Base-by-base conservation (phyloP, 768 basidiomycete genomes). In the Russula olivacea region DNA sequence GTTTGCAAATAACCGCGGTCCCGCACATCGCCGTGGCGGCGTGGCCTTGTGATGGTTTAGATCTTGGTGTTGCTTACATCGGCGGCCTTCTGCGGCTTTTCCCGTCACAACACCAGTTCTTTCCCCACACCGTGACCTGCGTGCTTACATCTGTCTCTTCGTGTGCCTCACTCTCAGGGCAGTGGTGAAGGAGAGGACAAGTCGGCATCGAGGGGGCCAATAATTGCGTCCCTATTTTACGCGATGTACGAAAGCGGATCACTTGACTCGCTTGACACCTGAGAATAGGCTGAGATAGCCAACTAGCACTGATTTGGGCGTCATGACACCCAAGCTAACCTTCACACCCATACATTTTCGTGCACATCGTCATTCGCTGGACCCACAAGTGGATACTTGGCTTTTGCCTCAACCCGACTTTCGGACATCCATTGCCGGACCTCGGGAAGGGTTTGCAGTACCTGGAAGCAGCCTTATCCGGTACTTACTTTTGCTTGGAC, bases 1-100 rank as follows among this genome's bases (percentile, higher is more conserved):
- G 30, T 28, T 49, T 34, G 48, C 57, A 58, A 48, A 25, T 28
- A 58, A 49, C 57, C 57, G 57, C 57, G 48, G 55, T 41, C 14
- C 12, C 49, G 15, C 50, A 19, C 28, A 32, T 17, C 30, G 4
- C 51, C 50, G 50, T 51, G 50, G n/a, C 30, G 4, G 32, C 50
- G 50, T 51, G 28, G 28, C 28, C 28, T 28, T 28, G 28, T 28
- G 28, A 28, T 28, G 7, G n/a, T n/a, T n/a, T n/a, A n/a, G 23
- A 7, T 30, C 36, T 14, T 12, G 8, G 15, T 40, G 14, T 25
- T 14, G 36, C 53, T 54, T 54, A 38, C 7, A 9, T 8, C 5
- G 15, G 8, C 14, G 50, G 41, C 23, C 10, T 19, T 52, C 50
- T 52, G 8, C 10, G 28, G 10, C 4, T n/a, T 36, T 53, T 21